Base-by-base conservation (phyloP, 495 filamentous ascomycete species). In the Glonium stellatum region DNA sequence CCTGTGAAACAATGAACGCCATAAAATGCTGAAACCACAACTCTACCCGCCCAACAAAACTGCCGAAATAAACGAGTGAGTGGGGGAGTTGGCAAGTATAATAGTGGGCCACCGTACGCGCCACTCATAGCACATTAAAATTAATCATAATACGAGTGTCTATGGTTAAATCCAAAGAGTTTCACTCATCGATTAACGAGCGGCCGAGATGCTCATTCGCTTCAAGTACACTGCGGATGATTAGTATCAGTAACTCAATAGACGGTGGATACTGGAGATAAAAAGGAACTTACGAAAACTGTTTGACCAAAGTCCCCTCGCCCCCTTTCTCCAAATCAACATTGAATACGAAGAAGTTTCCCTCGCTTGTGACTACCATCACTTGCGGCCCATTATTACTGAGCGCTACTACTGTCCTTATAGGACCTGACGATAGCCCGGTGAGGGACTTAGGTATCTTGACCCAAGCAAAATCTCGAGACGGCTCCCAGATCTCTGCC, bases 351-450 rank as follows among this genome's bases (percentile, higher is more conserved):
- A 92, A 97, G 67, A 96, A 97, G 22, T 85, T 84, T 13, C 93
- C 93, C 70, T 97, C 95, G 63, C 87, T 96, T 1, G 93, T 97
- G 12, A 96, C 95, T 1, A 97, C 89, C 92, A 97, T 97, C 27
- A 98, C 88, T 66, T 97, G 90, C 0, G 95, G 93, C 12, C 86
- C 89, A 66, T 83, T 92, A 66, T 82, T 92, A 67, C 89, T 96
- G 85, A 98, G 90, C 6, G 95, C 93, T 39, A 97, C 93, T 27
- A 97, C 95, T 60, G 90, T 97, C 61, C 85, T 74, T 18, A 95
- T 44, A 60, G 74, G 68, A 39, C 67, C 21, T 54, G 44, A 31
- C n/a, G 69, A 68, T 13, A 77, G 75, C 8, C 70, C 71, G 48
- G 75, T 72, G 22, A 67, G 66, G 31, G 68, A 72, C 67, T 86